Evolutionary conservation across 2,329 filamentous ascomycete species (phyloP), one percentile per base, ranked within the genome.

Genomic region (Penicillium sp.): DNA sequence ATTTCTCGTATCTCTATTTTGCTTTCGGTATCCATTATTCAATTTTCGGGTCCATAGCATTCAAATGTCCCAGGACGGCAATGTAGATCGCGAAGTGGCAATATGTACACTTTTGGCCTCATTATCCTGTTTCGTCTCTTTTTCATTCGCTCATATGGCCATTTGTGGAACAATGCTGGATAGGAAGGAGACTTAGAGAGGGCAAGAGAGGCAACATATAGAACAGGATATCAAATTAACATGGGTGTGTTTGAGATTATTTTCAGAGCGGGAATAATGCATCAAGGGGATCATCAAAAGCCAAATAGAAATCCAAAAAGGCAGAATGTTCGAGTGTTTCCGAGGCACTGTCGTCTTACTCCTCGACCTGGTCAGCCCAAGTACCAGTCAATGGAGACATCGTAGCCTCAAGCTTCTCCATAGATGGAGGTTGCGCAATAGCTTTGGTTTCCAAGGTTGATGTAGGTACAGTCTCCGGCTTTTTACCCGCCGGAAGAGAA

Each of bases 321-420:
- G 3, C 25, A 46, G 19, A 42, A 19, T 30, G 13, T 33, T 22
- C 7, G 13, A 25, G 3, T 53, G 22, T 11, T 42, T 10, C 16
- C 33, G 13, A 13, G 10, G n/a, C 48, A 4, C 19, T 13, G 11
- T 13, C 7, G 30, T 30, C 43, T 67, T 67, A 64, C 10, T 71
- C 67, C 26, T 75, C 73, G 19, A 76, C 68, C 62, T 75, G 69
- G 16, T 76, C 73, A 6, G 73, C 73, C 73, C 73, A 76, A 43
- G 68, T 69, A 14, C 72, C 73, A 45, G 70, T 63, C 5, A 74
- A 57, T 0, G 73, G 72, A 5, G 73, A 74, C 57, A 74, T 64
- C 1, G 71, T 64, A 22, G 65, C 55, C 7, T 72, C 70, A 42
- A 72, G 62, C 33, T 67, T 68, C 49, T 71, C 68, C 66, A 64